Evolutionary conservation across 106 monocot genomes (phyloP).

Genomic region (Amphibolis antarctica): DNA sequence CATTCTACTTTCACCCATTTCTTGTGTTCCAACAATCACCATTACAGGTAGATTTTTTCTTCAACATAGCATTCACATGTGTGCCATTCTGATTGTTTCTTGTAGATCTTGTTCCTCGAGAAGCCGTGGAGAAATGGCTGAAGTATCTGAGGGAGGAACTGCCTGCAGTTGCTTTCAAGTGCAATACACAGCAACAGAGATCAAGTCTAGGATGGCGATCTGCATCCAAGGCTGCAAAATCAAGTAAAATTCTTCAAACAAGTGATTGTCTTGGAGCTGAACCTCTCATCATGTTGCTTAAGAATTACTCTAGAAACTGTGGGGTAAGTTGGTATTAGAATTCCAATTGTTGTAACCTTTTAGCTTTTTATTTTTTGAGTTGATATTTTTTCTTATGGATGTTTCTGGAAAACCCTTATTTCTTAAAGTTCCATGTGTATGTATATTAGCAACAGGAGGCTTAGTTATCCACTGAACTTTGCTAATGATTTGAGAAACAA

Average conservation of each 20-base stretch:
- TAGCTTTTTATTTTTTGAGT: no score
- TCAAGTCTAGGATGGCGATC: conserved; percentile 88
- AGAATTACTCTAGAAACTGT: conserved; percentile 88
- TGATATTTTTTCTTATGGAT: no score
- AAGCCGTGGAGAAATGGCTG: conserved; percentile 96
- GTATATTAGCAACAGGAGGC: no score
- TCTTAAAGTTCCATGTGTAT: no score
- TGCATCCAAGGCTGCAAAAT: conserved; percentile 40
- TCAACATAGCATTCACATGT: background rate
- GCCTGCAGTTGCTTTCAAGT: conserved; percentile 96
- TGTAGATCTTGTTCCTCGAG: conserved; percentile 81
- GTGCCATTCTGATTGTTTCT: background rate
- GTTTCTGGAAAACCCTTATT: no score
- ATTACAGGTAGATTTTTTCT: no score
- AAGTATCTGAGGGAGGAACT: conserved; percentile 83
- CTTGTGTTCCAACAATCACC: no score
- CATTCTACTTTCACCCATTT: background rate
- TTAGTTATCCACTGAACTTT: no score
- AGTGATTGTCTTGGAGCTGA: conserved; percentile 99
- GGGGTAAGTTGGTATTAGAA: conserved; percentile 37
- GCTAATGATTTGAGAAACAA: no score
- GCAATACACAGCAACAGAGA: conserved; percentile 85
- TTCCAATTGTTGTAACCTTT: background rate
- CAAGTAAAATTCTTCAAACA: conserved; percentile 50
- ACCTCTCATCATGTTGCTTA: conserved; percentile 77